Base-by-base conservation (phyloP, 208 protist genomes). In the Trypanosoma scelopori region DNA sequence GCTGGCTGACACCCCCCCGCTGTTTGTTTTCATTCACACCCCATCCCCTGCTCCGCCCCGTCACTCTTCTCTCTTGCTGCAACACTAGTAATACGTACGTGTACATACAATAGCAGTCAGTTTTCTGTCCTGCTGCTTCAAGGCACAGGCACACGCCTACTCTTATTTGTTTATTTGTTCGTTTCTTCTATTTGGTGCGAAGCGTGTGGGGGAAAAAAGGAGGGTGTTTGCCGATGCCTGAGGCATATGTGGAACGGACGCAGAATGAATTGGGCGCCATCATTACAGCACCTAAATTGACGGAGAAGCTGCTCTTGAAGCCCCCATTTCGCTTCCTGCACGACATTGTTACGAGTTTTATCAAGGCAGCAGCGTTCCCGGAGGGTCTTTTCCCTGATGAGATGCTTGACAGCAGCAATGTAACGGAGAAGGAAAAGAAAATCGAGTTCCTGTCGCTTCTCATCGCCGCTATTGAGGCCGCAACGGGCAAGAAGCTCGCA, bases 251-350 rank as follows among this genome's bases (percentile, higher is more conserved):
- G 35, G 84, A 90, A 60, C 87, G 91, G 58, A 95, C 90, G 22
- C 79, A 87, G 53, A 71, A 71, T 35, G 85, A 91, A 69, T 76
- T 95, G 11, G 90, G 90, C 23, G 79, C 85, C 23, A 62, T 93
- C 53, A 90, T 95, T 41, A 68, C 79, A 20, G 32, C 78, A 5
- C 93, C 93, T 2, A 93, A 94, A 71, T 78, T 97, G 16, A 85
- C 87, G 27, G 93, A 97, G 28, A 97, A 97, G 65, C 84, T 93
- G 6, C 85, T 97, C 23, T 65, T 65, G 41, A 79, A 79, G 27
- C 93, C 93, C 5, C 93, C 93, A 0, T 97, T 97, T 65, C 86
- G 89, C 37, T 97, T 94, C 74, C 53, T 97, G 13, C 87, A 95
- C 65, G 93, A 97, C 68, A 82, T 96, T 46, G 84, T 93, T 20